Conservation (phyloP, 2,329 filamentous ascomycete genomes). For the Drechslerella coelobrocha region DNA sequence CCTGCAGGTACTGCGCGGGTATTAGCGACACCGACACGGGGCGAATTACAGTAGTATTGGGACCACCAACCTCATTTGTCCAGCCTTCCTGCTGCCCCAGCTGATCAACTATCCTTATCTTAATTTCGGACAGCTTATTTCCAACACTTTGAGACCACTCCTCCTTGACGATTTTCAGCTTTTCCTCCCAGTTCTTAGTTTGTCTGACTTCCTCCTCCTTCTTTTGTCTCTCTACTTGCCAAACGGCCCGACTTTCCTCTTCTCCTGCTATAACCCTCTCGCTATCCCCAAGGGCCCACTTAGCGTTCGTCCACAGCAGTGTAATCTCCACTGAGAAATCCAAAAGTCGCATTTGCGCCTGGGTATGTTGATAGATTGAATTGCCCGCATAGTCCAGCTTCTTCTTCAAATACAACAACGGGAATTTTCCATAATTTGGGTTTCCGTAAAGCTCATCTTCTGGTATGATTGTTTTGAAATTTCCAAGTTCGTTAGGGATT, state of each 20-base stretch:
- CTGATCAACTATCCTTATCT: conserved; percentile 46
- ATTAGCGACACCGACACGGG: conserved; percentile 24
- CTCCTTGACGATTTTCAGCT: conserved; percentile 48
- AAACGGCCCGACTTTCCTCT: conserved; percentile 37
- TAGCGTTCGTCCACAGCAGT: conserved; percentile 45
- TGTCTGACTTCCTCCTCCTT: conserved; percentile 48
- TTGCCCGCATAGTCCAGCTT: conserved; percentile 87
- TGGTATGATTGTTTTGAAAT: conserved; percentile 68
- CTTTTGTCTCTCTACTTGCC: conserved; percentile 49
- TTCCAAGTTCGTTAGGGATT: conserved; percentile 67
- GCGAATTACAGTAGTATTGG: neutral
- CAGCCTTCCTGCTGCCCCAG: conserved; percentile 45
- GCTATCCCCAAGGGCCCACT: conserved; percentile 44
- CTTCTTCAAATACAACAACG: conserved; percentile 87
- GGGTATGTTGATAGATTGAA: conserved; percentile 75
- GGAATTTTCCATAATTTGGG: conserved; percentile 77
- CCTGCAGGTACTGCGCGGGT: conserved; percentile 30
- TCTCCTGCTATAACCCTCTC: conserved; percentile 42
- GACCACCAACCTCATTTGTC: conserved; percentile 41
- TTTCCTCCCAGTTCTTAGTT: conserved; percentile 51
- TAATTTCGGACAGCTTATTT: conserved; percentile 49
- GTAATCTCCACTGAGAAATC: conserved; percentile 49
- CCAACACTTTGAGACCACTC: conserved; percentile 50
- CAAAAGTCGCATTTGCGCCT: conserved; percentile 47
- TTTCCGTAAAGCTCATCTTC: conserved; percentile 82